phyloP scores from a whole-genome alignment of 371 early-diverging fungal genomes.

The Apophysomyces variabilis region DNA sequence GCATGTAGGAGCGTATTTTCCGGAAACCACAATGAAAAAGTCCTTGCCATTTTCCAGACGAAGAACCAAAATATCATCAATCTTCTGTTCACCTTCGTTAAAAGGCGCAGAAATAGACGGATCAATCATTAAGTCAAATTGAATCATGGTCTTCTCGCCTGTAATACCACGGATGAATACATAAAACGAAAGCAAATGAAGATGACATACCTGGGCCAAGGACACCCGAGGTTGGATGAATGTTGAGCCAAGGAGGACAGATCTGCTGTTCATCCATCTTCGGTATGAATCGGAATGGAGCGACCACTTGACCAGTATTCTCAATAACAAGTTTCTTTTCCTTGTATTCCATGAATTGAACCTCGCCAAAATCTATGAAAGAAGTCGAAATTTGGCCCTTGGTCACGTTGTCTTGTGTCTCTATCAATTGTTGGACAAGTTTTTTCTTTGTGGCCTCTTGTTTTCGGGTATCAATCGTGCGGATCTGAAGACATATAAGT shows the following conservation, averaged over 20 bases:
- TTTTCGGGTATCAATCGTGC: constrained; percentile 56
- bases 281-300: constrained; percentile 73
- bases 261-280: constrained; percentile 56
- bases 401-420: constrained; percentile 83
- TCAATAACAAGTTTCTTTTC: constrained; percentile 62
- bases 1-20: constrained; percentile 72
- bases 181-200: neutral
- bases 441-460: constrained; percentile 59
- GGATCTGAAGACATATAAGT: constrained; percentile 18
- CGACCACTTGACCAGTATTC: constrained; percentile 80
- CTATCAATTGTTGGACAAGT: constrained; percentile 75
- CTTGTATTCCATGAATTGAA: constrained; percentile 68
- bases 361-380: constrained; percentile 77
- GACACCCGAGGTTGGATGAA: constrained; percentile 66
- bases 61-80: constrained; percentile 83
- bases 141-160: constrained; percentile 66
- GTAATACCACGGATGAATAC: neutral
- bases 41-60: constrained; percentile 83
- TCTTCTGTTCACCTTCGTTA: constrained; percentile 64
- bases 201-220: constrained; percentile 66
- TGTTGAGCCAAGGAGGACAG: constrained; percentile 71
- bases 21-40: constrained; percentile 78
- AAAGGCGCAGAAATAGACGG: constrained; percentile 64
- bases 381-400: constrained; percentile 67
- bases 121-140: constrained; percentile 73